Percentiles rank a stretch among this genome's conserved stretches.
Evolutionary conservation across 257 asterid species (phyloP).

Genomic region (Penstemon newberryi): DNA sequence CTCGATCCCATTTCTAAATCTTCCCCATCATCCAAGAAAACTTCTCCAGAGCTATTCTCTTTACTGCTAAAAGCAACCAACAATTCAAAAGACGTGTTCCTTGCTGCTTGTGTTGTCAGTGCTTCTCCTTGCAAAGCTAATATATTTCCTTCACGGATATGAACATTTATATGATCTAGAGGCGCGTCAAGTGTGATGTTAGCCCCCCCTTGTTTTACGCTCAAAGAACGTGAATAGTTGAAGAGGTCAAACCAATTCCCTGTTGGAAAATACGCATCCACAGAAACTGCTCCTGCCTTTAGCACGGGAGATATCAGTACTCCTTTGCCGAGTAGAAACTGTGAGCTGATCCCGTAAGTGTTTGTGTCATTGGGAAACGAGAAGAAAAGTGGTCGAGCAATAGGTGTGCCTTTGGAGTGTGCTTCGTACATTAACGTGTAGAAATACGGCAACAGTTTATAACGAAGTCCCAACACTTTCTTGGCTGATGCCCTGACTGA

Average conservation of each 20-base stretch:
- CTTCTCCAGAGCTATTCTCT: slow-evolving; percentile 38
- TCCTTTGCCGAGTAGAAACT: slow-evolving; percentile 57
- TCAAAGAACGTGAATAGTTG: slow-evolving; percentile 41
- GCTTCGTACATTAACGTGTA: slow-evolving; percentile 68
- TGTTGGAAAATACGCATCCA: slow-evolving; percentile 55
- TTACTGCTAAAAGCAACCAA: slow-evolving; percentile 37
- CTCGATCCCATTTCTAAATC: slow-evolving; percentile 43
- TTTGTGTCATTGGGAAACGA: slow-evolving; percentile 48
- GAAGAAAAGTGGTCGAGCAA: slow-evolving; percentile 68
- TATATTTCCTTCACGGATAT: slow-evolving; percentile 47
- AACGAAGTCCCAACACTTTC: slow-evolving; percentile 57
- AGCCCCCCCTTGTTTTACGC: slow-evolving; percentile 27
- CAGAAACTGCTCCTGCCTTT: slow-evolving; percentile 40
- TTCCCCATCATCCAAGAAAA: slow-evolving; percentile 66
- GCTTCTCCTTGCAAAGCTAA: slow-evolving; percentile 62
- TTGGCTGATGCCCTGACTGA: slow-evolving; percentile 64
- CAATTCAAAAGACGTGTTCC: slow-evolving; percentile 47
- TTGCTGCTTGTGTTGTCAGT: slow-evolving; percentile 49
- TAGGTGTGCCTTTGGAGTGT: slow-evolving; percentile 54
- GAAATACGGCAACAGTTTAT: slow-evolving; percentile 54
- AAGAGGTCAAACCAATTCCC: slow-evolving; percentile 71
- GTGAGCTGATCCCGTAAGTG: slow-evolving; percentile 50
- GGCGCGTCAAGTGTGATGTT: slow-evolving; percentile 51
- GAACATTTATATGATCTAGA: slow-evolving; percentile 52
- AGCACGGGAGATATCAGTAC: slow-evolving; percentile 63